Conservation (phyloP, 257 asterid species). For the Solanum gracilifrons region DNA sequence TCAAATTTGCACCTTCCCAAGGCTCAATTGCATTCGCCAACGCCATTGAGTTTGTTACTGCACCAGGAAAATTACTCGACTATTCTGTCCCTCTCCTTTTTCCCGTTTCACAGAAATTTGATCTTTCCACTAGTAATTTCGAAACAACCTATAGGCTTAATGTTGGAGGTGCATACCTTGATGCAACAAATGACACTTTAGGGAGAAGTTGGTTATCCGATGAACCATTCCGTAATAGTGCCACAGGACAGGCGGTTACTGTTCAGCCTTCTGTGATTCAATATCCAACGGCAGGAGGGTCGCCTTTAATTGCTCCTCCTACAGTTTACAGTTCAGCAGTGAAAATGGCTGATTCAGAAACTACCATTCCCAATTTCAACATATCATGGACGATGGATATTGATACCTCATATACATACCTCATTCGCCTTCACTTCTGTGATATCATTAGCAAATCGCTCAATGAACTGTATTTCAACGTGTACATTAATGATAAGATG, state of each 20-base stretch:
- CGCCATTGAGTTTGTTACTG: slow-evolving; percentile 52
- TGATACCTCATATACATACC: slow-evolving; percentile 51
- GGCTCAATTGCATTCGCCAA: slow-evolving; percentile 37
- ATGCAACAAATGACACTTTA: slow-evolving; percentile 23
- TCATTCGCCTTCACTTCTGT: slow-evolving; percentile 74
- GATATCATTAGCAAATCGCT: slow-evolving; percentile 69
- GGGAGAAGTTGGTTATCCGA: slow-evolving; percentile 45
- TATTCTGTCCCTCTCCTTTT: slow-evolving; percentile 28
- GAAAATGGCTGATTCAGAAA: slow-evolving; percentile 66
- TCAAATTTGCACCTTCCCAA: slow-evolving; percentile 23
- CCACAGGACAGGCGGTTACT: slow-evolving; percentile 24
- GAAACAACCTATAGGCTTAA: slow-evolving; percentile 35
- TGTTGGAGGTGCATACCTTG: slow-evolving; percentile 36
- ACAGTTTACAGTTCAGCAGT: slow-evolving; percentile 65
- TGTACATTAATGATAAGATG: slow-evolving; percentile 55
- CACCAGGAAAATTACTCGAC: slow-evolving; percentile 32
- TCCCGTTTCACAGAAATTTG: slow-evolving; percentile 30
- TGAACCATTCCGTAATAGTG: slow-evolving; percentile 32
- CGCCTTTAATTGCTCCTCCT: slow-evolving; percentile 81
- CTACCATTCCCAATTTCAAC: slow-evolving; percentile 52
- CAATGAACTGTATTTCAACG: slow-evolving; percentile 81
- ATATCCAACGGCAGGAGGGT: slow-evolving; percentile 58
- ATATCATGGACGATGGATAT: slow-evolving; percentile 62
- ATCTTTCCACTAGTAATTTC: slow-evolving; percentile 22
- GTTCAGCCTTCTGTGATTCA: slow-evolving; percentile 39